Conservation (phyloP, 2,329 filamentous ascomycete genomes). For the Calonectria ilicicola region DNA sequence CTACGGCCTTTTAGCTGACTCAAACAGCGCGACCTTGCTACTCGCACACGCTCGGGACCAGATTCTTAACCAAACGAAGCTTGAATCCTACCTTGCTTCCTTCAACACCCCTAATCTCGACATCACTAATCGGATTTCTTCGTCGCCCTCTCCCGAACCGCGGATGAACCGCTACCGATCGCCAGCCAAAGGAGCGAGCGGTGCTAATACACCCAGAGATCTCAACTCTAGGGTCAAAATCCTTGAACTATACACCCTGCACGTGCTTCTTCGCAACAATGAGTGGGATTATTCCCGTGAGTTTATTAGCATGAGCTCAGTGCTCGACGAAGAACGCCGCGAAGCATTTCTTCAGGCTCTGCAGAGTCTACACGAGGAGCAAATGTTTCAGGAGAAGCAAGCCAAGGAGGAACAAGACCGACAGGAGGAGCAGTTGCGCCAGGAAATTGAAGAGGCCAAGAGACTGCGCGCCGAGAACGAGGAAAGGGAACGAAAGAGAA, state of each 20-base stretch:
- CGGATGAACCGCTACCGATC: constrained; percentile 56
- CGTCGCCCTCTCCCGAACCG: constrained; percentile 52
- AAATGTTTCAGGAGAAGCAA: constrained; percentile 75
- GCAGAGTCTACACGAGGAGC: constrained; percentile 86
- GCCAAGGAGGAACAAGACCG: constrained; percentile 69
- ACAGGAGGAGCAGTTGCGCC: constrained; percentile 68
- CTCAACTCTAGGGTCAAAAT: constrained; percentile 89
- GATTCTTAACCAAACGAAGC: constrained; percentile 83
- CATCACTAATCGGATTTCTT: constrained; percentile 72
- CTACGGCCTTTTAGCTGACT: constrained; percentile 33
- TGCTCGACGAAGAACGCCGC: constrained; percentile 91
- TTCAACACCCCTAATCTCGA: constrained; percentile 80
- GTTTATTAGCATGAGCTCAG: constrained; percentile 87
- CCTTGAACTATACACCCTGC: constrained; percentile 93
- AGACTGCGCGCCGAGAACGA: constrained; percentile 70
- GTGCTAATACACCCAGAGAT: constrained; percentile 86
- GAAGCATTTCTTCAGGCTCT: constrained; percentile 91
- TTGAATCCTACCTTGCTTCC: constrained; percentile 90
- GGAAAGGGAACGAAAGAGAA: constrained; percentile 62
- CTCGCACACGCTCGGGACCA: constrained; percentile 91
- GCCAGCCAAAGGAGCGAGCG: constrained; percentile 64
- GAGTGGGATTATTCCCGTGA: constrained; percentile 97
- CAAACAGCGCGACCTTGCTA: constrained; percentile 82
- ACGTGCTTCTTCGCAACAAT: constrained; percentile 91
- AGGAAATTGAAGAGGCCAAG: constrained; percentile 68